Base-by-base conservation (phyloP, 345 rosid genomes). In the Pseudoturritis turrita region DNA sequence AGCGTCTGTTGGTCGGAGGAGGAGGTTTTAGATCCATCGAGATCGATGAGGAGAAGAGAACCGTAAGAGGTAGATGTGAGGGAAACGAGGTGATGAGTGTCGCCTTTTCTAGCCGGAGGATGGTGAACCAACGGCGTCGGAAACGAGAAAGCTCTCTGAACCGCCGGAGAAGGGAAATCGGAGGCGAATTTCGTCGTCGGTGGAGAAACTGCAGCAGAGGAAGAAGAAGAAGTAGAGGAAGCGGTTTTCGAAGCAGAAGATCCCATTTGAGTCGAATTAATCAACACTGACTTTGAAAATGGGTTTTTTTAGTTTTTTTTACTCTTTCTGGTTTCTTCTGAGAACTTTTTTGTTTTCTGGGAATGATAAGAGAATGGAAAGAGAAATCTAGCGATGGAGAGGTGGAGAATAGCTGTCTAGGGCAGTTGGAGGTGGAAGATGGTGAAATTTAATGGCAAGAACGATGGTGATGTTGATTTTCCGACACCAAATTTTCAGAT, bases 1-100 rank as follows among this genome's bases (percentile, higher is more conserved):
- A 64, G 61, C 39, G 83, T 37, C 25, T 67, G 69, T 22, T 67
- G 56, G 60, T 70, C 81, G 60, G 78, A 31, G 64, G 80, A 37
- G 61, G 56, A 58, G 52, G 29, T 65, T 12, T 18, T 79, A 36
- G 72, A 7, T 54, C 57, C 63, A 15, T 40, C 40, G 67, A 65
- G 83, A 40, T 87, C 84, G 49, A 82, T 47, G 76, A 81, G 77
- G 72, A 81, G 81, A 57, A 89, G 88, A 45, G 97, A 93, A 65
- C 97, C 97, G 61, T 93, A 93, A 1, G 96, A 87, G 43, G 94
- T 84, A 40, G 97, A 89, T 0, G 91, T 93, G 62, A 93, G 81
- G 1, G 94, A 89, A 18, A 93, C 98, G 41, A 93, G 88, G 72
- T 93, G 98, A 52, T 89, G 88, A 51, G 91, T 84, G 41, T 90